phyloP scores from a whole-genome alignment of 2,329 filamentous ascomycete species.

The Cordyceps javanica region DNA sequence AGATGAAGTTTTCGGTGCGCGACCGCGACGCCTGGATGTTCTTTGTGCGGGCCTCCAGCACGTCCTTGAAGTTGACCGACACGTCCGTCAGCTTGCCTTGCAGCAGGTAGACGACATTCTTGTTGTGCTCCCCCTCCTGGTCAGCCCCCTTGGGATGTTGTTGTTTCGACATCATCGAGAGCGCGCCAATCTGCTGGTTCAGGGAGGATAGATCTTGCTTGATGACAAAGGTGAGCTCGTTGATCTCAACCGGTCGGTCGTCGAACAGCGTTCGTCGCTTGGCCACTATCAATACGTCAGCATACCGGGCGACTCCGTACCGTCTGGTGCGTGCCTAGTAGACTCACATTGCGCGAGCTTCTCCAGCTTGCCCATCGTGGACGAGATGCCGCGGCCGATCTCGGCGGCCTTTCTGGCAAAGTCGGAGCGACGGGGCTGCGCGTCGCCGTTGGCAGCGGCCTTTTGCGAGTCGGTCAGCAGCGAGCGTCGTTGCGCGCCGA shows the following conservation, averaged over 20 bases:
- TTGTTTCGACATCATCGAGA: slow-evolving; percentile 72
- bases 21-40: slow-evolving; percentile 94
- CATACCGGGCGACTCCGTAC: neutral
- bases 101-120: slow-evolving; percentile 88
- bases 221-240: slow-evolving; percentile 94
- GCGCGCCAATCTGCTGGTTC: slow-evolving; percentile 78
- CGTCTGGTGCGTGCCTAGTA: neutral
- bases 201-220: slow-evolving; percentile 85
- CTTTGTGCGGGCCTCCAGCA: slow-evolving; percentile 91
- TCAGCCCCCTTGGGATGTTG: slow-evolving; percentile 62
- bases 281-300: slow-evolving; percentile 57
- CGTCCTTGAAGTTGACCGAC: slow-evolving; percentile 93
- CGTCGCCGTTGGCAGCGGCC: slow-evolving; percentile 50
- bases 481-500: slow-evolving; percentile 72
- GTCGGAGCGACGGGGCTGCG: slow-evolving; percentile 65
- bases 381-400: slow-evolving; percentile 85
- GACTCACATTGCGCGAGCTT: slow-evolving; percentile 74
- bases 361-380: slow-evolving; percentile 91
- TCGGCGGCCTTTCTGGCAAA: slow-evolving; percentile 89
- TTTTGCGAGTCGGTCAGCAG: slow-evolving; percentile 71
- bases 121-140: slow-evolving; percentile 95
- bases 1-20: slow-evolving; percentile 94
- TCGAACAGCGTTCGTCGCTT: slow-evolving; percentile 96
- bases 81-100: slow-evolving; percentile 92
- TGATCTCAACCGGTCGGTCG: slow-evolving; percentile 92